phyloP scores from a whole-genome alignment of 257 asterid species.

The Paulownia fortunei region DNA sequence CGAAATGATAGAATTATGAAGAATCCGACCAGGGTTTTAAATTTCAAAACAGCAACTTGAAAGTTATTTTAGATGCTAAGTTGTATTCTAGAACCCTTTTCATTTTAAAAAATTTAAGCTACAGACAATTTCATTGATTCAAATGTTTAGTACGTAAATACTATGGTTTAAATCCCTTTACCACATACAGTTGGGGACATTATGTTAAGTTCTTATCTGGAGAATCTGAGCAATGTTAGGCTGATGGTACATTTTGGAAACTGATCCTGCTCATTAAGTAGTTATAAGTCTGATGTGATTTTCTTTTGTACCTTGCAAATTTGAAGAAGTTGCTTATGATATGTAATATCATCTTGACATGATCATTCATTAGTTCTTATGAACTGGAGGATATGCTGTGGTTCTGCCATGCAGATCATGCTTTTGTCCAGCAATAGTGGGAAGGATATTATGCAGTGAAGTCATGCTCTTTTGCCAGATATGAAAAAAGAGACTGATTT shows the following conservation, averaged over 20 bases:
- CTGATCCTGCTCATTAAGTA: not conserved
- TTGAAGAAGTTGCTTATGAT: not conserved
- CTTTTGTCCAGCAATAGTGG: not conserved
- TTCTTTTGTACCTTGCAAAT: not conserved
- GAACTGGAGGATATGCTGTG: not conserved
- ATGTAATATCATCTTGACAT: not conserved
- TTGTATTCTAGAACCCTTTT: too few relatives aligned
- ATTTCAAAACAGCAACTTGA: not conserved
- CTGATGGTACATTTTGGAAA: not conserved
- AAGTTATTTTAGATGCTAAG: too few relatives aligned
- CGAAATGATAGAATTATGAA: not conserved
- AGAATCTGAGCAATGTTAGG: not conserved
- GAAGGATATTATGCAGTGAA: not conserved
- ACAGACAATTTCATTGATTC: too few relatives aligned
- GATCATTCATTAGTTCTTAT: not conserved
- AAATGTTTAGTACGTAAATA: too few relatives aligned
- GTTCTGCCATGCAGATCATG: not conserved
- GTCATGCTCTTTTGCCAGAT: not conserved
- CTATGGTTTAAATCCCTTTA: too few relatives aligned
- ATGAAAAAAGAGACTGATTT: not conserved
- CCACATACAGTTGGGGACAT: too few relatives aligned
- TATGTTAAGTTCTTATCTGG: not conserved
- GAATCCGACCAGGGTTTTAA: not conserved
- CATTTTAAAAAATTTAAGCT: too few relatives aligned
- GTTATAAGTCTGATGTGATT: not conserved